Evolutionary conservation across 495 filamentous ascomycete genomes (phyloP).

Genomic region (Pyrenula aspistea): DNA sequence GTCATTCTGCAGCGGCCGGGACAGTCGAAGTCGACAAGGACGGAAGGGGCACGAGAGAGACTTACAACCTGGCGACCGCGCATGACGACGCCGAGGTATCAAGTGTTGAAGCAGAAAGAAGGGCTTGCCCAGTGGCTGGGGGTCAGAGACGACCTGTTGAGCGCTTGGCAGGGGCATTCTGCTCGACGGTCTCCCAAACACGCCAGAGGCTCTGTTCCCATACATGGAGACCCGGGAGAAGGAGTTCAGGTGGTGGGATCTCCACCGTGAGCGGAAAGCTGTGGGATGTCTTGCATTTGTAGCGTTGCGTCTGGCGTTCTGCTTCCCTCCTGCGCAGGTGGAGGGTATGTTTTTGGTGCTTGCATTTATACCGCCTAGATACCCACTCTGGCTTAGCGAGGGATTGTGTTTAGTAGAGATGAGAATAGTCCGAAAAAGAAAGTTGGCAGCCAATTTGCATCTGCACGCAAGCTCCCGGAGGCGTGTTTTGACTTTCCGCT

Average conservation of each 20-base stretch:
- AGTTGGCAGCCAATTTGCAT: no score
- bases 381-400: background rate
- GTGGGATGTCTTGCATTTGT: background rate
- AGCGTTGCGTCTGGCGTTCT: background rate
- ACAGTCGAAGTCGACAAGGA: conserved; percentile 21
- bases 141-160: conserved; percentile 36
- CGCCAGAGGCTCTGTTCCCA: background rate
- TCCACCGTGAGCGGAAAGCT: background rate
- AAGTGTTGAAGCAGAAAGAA: conserved; percentile 47
- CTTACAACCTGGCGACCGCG: conserved; percentile 49
- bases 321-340: background rate
- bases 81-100: conserved; percentile 43
- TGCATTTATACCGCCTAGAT: background rate
- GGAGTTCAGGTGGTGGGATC: background rate
- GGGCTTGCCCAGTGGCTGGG: conserved; percentile 48
- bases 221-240: background rate
- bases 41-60: conserved; percentile 18
- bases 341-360: background rate
- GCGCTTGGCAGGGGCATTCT: background rate
- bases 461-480: no score
- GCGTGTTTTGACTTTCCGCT: no score
- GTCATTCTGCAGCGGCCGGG: conserved; percentile 37
- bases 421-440: no score
- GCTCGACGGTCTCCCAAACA: background rate
- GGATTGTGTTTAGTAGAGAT: no score